Base-by-base conservation (phyloP, 2,329 filamentous ascomycete species). In the Pyrenophora tritici-repentis region DNA sequence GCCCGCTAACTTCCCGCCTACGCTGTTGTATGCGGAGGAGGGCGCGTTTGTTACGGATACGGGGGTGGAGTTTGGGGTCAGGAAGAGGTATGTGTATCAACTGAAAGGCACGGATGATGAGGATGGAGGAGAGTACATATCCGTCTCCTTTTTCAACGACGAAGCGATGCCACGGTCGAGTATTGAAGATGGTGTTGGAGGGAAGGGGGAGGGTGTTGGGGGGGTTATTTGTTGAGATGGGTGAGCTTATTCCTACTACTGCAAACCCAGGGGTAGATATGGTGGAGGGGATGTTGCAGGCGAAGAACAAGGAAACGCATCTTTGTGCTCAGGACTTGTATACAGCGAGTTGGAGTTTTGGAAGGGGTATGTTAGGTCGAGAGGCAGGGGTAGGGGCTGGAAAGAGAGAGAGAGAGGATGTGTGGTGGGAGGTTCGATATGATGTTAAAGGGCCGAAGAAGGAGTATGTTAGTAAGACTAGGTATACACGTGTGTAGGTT, bases 161-260 rank as follows among this genome's bases (percentile, higher is more conserved):
- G 61, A 50, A 0, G 49, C 50, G 9, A 32, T 55, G 10, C 36
- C 24, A 13, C 37, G 29, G 3, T 38, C 45, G 0, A 41, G 20
- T 2, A 36, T 34, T 9, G 44, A 32, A 2, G 41, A 51, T 31
- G 56, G 55, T 2, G 53, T 50, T 51, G 62, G 53, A 6, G 16
- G 9, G 0, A 31, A 38, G 3, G 56, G 55, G 0, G 77, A 77
- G 47, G 79, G 80, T 3, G 83, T 87, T 87, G 0, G 89, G 91
- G 62, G 90, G 90, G 50, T 73, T 92, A 16, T 93, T 93, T 66
- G 87, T 92, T 58, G 82, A 88, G 59, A 75, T 92, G n/a, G 82
- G 89, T 48, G 40, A 71, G 5, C 58, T 75, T 26, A 9, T 32
- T 10, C 12, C 5, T 1, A 17, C 13, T 8, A 29, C 26, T 7